Conservation (phyloP, 129 eudicot species). For the Lactuca saligna region DNA sequence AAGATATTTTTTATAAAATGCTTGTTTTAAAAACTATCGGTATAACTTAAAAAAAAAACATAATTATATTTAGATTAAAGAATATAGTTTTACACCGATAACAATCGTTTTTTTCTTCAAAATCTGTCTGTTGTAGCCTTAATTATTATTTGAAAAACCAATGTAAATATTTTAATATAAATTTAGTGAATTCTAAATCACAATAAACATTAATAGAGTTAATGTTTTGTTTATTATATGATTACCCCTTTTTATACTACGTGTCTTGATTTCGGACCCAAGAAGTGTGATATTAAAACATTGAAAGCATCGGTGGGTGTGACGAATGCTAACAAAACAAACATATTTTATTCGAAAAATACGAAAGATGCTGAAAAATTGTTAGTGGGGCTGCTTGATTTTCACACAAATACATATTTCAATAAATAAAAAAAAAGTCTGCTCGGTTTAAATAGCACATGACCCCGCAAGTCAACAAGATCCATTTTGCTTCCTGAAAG, state of each 20-base stretch:
- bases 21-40: not conserved
- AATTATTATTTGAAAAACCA: too few species aligned
- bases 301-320: constrained; percentile 27
- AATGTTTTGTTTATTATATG: too few species aligned
- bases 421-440: constrained; percentile 7
- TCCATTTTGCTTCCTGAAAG: constrained; percentile 24
- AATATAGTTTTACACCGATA: too few species aligned
- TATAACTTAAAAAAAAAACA: too few species aligned
- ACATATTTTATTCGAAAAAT: constrained; percentile 3
- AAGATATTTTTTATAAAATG: too few species aligned
- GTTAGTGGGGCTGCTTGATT: constrained; percentile 30
- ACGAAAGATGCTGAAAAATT: constrained; percentile 16
- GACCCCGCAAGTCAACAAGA: constrained; percentile 41
- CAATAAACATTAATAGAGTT: too few species aligned
- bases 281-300: not conserved
- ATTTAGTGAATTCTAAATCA: too few species aligned
- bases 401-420: constrained; percentile 11
- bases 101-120: too few species aligned
- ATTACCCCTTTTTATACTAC: not conserved
- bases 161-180: too few species aligned
- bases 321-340: constrained; percentile 24
- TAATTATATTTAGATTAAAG: too few species aligned
- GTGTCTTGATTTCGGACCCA: constrained; percentile 2
- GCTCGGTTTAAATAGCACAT: constrained; percentile 9
- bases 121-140: too few species aligned